phyloP scores from a whole-genome alignment of 495 filamentous ascomycete genomes.

The Daldinia vernicosa region DNA sequence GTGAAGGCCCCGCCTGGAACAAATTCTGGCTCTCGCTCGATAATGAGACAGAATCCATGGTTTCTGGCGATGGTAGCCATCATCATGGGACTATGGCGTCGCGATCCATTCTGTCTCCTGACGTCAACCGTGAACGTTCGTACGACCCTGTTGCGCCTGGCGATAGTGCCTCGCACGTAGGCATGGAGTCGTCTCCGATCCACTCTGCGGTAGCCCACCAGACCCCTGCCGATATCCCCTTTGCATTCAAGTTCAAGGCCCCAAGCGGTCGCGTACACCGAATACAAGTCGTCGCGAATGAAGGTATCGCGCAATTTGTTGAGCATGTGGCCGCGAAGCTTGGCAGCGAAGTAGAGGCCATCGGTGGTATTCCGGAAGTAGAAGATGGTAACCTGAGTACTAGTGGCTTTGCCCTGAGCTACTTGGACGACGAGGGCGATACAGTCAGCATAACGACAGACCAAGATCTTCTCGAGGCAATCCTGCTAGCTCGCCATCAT shows the following conservation, averaged over 20 bases:
- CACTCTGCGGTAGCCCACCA: conserved; percentile 68
- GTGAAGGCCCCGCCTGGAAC: conserved; percentile 97
- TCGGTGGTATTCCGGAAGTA: conserved; percentile 80
- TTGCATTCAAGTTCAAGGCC: conserved; percentile 99
- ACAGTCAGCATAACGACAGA: conserved; percentile 98
- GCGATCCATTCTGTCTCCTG: conserved; percentile 80
- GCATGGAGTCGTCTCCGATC: conserved; percentile 73
- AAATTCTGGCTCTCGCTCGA: conserved; percentile 99
- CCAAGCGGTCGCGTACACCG: conserved; percentile 95
- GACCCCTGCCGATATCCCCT: conserved; percentile 74
- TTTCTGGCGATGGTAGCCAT: conserved; percentile 86
- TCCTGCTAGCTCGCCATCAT: conserved; percentile 78
- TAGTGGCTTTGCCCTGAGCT: conserved; percentile 93
- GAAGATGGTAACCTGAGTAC: conserved; percentile 80
- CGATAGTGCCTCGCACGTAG: conserved; percentile 94
- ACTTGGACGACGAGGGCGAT: conserved; percentile 96
- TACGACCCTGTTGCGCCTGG: conserved; percentile 87
- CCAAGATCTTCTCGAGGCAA: conserved; percentile 89
- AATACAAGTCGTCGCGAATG: conserved; percentile 80
- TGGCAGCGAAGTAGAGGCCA: conserved; percentile 82
- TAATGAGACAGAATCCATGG: conserved; percentile 94
- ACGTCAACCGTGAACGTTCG: conserved; percentile 65
- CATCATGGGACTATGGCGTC: conserved; percentile 63
- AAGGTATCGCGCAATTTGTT: conserved; percentile 85
- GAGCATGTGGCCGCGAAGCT: conserved; percentile 83